Conservation (phyloP, 148 eudicot species). For the Tetragonia tetragonoides region DNA sequence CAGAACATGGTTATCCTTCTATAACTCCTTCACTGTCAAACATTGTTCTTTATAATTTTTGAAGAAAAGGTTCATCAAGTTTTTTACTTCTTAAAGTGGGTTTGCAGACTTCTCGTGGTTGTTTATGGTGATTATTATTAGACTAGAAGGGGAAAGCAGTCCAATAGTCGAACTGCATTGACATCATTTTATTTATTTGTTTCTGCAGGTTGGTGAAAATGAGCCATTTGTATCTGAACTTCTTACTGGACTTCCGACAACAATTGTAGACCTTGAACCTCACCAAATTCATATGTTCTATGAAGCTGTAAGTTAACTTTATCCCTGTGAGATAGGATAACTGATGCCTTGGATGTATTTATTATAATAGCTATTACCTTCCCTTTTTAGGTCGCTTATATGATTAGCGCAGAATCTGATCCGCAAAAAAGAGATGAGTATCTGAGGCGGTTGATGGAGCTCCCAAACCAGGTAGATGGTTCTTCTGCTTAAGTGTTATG, state of each 20-base stretch:
- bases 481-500: background rate
- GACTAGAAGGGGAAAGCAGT: background rate
- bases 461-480: slow-evolving; percentile 81
- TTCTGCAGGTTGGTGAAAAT: slow-evolving; percentile 82
- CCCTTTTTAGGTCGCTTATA: slow-evolving; percentile 69
- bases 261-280: slow-evolving; percentile 80
- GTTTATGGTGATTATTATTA: background rate
- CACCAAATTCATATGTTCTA: slow-evolving; percentile 96
- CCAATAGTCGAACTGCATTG: background rate
- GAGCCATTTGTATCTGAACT: slow-evolving; percentile 99
- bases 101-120: background rate
- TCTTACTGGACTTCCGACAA: slow-evolving; percentile 79
- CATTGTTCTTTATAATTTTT: background rate
- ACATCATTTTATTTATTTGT: slow-evolving; percentile 12
- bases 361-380: slow-evolving; percentile 1
- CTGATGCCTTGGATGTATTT: background rate
- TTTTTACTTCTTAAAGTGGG: background rate
- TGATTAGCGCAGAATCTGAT: slow-evolving; percentile 96
- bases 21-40: background rate
- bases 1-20: background rate
- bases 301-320: slow-evolving; percentile 71
- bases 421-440: slow-evolving; percentile 85
- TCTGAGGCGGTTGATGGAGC: slow-evolving; percentile 85
- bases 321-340: background rate
- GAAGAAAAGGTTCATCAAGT: background rate